Evolutionary conservation across 2,329 filamentous ascomycete species (phyloP).

Genomic region (Emericellopsis cladophorae): DNA sequence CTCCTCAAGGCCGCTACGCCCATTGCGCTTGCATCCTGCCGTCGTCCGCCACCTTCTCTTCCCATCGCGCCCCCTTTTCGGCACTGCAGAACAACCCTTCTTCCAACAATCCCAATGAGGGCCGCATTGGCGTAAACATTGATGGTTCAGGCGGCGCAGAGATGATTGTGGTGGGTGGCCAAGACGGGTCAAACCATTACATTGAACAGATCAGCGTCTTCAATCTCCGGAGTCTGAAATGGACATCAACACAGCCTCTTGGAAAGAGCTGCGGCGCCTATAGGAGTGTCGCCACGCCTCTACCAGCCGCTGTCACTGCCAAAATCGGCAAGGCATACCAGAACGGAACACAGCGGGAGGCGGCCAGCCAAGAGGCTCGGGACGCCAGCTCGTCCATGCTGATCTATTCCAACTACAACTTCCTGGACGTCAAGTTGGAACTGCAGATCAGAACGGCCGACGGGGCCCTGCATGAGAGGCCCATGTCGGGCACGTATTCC

Average conservation of each 20-base stretch:
- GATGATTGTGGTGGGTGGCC: conserved; percentile 93
- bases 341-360: conserved; percentile 28
- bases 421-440: conserved; percentile 91
- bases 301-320: conserved; percentile 52
- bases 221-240: conserved; percentile 87
- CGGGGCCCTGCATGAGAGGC: conserved; percentile 71
- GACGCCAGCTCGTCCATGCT: conserved; percentile 66
- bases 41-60: conserved; percentile 78
- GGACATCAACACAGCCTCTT: conserved; percentile 79
- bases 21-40: conserved; percentile 90
- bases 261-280: conserved; percentile 94
- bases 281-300: conserved; percentile 81
- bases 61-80: conserved; percentile 68
- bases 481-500: conserved; percentile 77
- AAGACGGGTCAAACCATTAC: conserved; percentile 96
- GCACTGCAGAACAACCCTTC: conserved; percentile 84
- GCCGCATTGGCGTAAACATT: conserved; percentile 74
- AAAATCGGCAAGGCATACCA: conserved; percentile 51
- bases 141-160: conserved; percentile 88
- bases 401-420: conserved; percentile 99
- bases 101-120: conserved; percentile 72
- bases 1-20: conserved; percentile 88
- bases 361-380: conserved; percentile 35
- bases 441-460: conserved; percentile 79
- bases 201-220: conserved; percentile 99